Base-by-base conservation (phyloP, 2,329 filamentous ascomycete genomes). In the Metarhizium guizhouense region DNA sequence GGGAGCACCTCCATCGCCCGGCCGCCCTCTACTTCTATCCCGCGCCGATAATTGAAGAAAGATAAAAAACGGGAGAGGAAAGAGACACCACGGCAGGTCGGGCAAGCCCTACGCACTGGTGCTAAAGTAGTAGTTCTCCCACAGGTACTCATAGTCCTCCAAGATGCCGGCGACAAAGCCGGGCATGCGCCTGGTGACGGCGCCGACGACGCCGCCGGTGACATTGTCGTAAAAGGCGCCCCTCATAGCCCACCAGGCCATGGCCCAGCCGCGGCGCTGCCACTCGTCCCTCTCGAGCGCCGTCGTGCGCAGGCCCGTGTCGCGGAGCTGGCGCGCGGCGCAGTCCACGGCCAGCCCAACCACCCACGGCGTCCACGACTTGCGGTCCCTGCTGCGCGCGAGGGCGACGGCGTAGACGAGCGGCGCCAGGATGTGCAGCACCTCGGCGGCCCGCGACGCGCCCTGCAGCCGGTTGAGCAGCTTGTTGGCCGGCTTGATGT, bases 161-260 rank as follows among this genome's bases (percentile, higher is more conserved):
- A 97, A 72, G 49, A 99, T 87, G 56, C 88, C 90, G 8, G 86
- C 88, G 29, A 96, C 78, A 67, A 99, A 82, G 61, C 88, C 85
- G 50, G 95, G 82, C 70, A 96, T 78, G 53, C 88, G 85, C 66
- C 86, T 87, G 61, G 84, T 85, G 61, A 96, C 80, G 64, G 85
- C 87, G 34, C 77, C 76, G 7, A 93, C 85, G 14, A 93, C 71
- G 4, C 83, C 82, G 71, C 88, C 89, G 51, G 90, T 95, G 58
- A 96, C 79, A 64, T 91, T 90, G 72, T 97, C 90, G 72, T 99
- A 99, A 64, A 95, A 95, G 2, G 92, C 91, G n/a, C 94, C 93
- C 58, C 93, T 84, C 90, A 99, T 94, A 30, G 82, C 74, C 94
- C 94, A 99, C 93, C 94, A 97, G 20, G 85, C 88, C 77, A 96